A percentile compares a stretch with the other conserved stretches of the same genome.
Evolutionary conservation across 257 asterid species (phyloP).

Genomic region (Petunia secreta): DNA sequence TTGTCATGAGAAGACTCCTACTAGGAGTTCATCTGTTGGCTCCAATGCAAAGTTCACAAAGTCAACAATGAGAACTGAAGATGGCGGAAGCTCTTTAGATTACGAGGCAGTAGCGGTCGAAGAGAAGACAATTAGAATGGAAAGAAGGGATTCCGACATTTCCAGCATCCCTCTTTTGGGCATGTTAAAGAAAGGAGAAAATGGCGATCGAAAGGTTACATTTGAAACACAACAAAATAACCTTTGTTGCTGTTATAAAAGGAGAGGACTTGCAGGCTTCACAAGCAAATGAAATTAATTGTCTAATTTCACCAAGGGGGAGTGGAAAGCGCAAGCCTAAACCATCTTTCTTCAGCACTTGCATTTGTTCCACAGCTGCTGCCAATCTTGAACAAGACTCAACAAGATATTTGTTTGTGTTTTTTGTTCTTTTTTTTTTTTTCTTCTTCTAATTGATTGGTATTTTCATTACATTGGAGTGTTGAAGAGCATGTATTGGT

Average conservation of each 20-base stretch:
- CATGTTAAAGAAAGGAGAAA: constrained; percentile 33
- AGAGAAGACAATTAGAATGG: constrained; percentile 72
- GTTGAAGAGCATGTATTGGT: background rate
- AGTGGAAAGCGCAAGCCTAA: constrained; percentile 49
- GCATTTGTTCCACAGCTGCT: constrained; percentile 75
- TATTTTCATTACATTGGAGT: constrained; percentile 6
- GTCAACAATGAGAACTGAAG: constrained; percentile 34
- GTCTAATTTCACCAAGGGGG: constrained; percentile 34
- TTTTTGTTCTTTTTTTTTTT: background rate
- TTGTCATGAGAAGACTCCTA: constrained; percentile 47
- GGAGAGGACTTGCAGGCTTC: constrained; percentile 28
- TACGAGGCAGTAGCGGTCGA: constrained; percentile 45
- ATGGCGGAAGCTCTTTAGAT: constrained; percentile 31
- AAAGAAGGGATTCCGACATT: constrained; percentile 58
- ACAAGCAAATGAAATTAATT: constrained; percentile 32
- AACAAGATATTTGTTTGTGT: constrained; percentile 19
- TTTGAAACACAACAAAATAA: constrained; percentile 29
- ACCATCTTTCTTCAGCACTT: constrained; percentile 70
- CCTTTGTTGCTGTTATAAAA: constrained; percentile 22
- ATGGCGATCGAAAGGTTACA: constrained; percentile 10
- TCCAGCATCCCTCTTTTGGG: constrained; percentile 37
- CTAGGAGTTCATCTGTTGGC: constrained; percentile 58
- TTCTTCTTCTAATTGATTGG: background rate
- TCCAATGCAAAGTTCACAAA: constrained; percentile 36
- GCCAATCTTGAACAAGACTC: constrained; percentile 30